Evolutionary conservation across 148 eudicot genomes (phyloP).

Genomic region (Agrostemma githago): DNA sequence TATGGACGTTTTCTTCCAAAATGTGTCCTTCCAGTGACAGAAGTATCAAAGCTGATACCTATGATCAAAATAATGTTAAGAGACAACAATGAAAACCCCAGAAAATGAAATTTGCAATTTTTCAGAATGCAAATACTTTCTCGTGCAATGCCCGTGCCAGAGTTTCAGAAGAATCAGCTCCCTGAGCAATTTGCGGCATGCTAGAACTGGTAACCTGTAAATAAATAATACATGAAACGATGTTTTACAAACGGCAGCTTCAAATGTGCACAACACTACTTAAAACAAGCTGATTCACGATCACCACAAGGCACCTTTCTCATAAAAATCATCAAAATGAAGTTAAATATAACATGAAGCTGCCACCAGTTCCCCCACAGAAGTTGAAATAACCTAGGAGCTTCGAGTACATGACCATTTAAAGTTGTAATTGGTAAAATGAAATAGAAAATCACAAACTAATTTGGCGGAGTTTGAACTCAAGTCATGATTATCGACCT

Average conservation of each 20-base stretch:
- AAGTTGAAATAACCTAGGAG: not conserved
- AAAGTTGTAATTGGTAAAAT: not conserved
- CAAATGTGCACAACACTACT: not conserved
- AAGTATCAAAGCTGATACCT: slow-evolving; percentile 86
- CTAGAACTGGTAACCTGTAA: slow-evolving; percentile 33
- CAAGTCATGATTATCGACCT: not conserved
- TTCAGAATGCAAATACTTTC: slow-evolving; percentile 47
- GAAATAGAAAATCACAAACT: not conserved
- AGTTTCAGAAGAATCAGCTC: slow-evolving; percentile 54
- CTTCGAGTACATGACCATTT: not conserved
- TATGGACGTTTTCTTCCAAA: slow-evolving; percentile 68
- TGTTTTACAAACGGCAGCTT: slow-evolving; percentile 8
- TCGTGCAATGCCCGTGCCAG: slow-evolving; percentile 88
- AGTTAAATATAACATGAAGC: not conserved
- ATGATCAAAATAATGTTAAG: slow-evolving; percentile 20
- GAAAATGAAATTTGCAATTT: not conserved
- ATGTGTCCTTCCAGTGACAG: slow-evolving; percentile 81
- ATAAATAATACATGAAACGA: not conserved
- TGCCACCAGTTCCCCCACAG: not conserved
- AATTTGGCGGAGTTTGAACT: no score
- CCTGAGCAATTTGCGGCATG: slow-evolving; percentile 26
- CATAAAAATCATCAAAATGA: not conserved
- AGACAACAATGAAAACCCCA: slow-evolving; percentile 2
- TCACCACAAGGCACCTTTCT: not conserved
- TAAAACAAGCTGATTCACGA: slow-evolving; percentile 8